Conservation (phyloP, 345 rosid species). For the Moricandia arvensis region DNA sequence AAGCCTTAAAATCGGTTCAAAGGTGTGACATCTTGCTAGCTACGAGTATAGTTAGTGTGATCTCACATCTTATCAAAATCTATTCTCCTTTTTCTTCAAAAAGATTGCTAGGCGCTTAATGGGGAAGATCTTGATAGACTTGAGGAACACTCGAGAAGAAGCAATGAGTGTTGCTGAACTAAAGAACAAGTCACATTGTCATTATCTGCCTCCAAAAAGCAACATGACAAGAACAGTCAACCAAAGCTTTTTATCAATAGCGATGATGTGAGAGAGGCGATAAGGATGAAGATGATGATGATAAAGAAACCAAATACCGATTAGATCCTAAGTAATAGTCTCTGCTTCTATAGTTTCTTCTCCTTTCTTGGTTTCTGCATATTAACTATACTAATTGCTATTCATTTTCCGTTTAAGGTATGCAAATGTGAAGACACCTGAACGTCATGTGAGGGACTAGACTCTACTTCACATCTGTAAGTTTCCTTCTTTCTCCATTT, state of each 20-base stretch:
- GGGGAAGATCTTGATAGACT: constrained; percentile 96
- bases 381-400: background rate
- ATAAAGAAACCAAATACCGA: constrained; percentile 93
- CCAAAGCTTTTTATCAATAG: constrained; percentile 46
- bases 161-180: constrained; percentile 84
- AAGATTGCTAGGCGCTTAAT: constrained; percentile 96
- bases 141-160: constrained; percentile 96
- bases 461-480: constrained; percentile 96
- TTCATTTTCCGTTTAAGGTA: constrained; percentile 53
- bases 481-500: constrained; percentile 29
- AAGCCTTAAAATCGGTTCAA: constrained; percentile 95
- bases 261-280: constrained; percentile 75
- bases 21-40: constrained; percentile 41
- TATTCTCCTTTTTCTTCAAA: background rate
- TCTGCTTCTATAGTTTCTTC: background rate
- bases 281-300: constrained; percentile 82
- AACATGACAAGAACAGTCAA: constrained; percentile 49
- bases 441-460: constrained; percentile 98
- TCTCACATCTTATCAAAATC: too few relatives aligned
- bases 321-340: constrained; percentile 80
- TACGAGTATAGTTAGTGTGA: background rate
- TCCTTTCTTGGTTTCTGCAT: background rate
- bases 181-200: constrained; percentile 55
- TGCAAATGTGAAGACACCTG: constrained; percentile 96
- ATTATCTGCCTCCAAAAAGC: constrained; percentile 38